Evolutionary conservation across 1,284 basidiomycete genomes (phyloP).

Genomic region (Papiliotrema flavescens): DNA sequence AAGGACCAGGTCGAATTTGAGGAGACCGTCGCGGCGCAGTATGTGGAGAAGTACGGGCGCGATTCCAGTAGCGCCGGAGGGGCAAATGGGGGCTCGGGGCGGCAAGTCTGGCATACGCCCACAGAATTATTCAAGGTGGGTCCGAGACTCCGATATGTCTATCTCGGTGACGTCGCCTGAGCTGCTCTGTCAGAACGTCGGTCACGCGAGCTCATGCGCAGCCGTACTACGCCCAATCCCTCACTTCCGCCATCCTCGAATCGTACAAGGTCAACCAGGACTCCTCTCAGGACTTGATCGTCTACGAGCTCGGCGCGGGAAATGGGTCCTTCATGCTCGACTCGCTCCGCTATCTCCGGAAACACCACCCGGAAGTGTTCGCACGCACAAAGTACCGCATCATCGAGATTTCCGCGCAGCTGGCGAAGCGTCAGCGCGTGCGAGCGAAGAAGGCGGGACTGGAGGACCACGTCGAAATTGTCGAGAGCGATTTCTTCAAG

Average conservation of each 20-base stretch:
- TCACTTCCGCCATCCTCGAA: conserved; percentile 80
- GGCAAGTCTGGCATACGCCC: conserved; percentile 98
- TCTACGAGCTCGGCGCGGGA: conserved; percentile 97
- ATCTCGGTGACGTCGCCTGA: too few species aligned
- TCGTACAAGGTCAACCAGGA: conserved; percentile 93
- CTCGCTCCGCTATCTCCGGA: conserved; percentile 74
- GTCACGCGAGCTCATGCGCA: conserved; percentile 37
- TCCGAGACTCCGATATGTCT: conserved; percentile 1
- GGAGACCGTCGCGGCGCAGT: conserved; percentile 69
- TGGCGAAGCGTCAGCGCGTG: conserved; percentile 68
- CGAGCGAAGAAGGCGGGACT: conserved; percentile 55
- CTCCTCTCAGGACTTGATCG: conserved; percentile 88
- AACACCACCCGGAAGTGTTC: conserved; percentile 84
- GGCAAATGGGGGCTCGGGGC: conserved; percentile 69
- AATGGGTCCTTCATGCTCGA: conserved; percentile 92
- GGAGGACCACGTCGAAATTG: conserved; percentile 66
- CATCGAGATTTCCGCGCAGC: conserved; percentile 82
- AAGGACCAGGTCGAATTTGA: conserved; percentile 74
- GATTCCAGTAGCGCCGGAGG: too few species aligned
- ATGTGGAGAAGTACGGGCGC: conserved; percentile 51
- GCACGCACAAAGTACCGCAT: conserved; percentile 78
- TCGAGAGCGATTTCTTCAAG: conserved; percentile 80
- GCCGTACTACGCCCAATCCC: conserved; percentile 91
- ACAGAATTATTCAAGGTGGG: conserved; percentile 94
- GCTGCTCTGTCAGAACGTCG: too few species aligned